Evolutionary conservation across 1,284 basidiomycete species (phyloP).

Genomic region (Microbotryum violaceum): DNA sequence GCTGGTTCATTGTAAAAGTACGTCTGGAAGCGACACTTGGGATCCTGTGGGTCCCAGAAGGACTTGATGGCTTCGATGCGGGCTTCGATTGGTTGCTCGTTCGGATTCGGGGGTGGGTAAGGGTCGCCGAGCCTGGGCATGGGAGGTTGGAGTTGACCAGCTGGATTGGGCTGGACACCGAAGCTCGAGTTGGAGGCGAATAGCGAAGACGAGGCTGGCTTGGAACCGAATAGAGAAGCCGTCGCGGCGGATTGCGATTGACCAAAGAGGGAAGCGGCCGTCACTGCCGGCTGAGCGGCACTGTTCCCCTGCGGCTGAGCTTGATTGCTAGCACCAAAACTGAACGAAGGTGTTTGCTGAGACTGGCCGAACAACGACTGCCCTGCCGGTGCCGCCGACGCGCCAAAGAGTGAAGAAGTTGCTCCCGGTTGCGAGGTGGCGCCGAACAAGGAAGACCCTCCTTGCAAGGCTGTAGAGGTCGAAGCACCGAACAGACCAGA

Average conservation of each 20-base stretch:
- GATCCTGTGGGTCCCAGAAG: slow-evolving; percentile 18
- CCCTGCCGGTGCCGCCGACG: too few species aligned
- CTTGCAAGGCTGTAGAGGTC: not conserved
- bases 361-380: not conserved
- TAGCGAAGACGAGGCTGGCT: slow-evolving; percentile 3
- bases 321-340: too few species aligned
- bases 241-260: slow-evolving; percentile 29
- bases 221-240: slow-evolving; percentile 25
- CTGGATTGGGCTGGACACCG: slow-evolving; percentile 1
- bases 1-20: slow-evolving; percentile 27
- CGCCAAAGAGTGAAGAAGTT: not conserved
- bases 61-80: slow-evolving; percentile 18
- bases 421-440: not conserved
- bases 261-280: slow-evolving; percentile 17
- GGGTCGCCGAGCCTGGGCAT: slow-evolving; percentile 27
- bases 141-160: not conserved
- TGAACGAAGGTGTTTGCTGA: not conserved
- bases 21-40: slow-evolving; percentile 27
- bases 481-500: not conserved
- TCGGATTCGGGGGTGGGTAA: slow-evolving; percentile 4
- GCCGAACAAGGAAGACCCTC: not conserved
- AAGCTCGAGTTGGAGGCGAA: not conserved
- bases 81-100: slow-evolving; percentile 17
- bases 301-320: too few species aligned
- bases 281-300: slow-evolving; percentile 10